Base-by-base conservation (phyloP, 805 yeast genomes). In the Candida ponderosae region DNA sequence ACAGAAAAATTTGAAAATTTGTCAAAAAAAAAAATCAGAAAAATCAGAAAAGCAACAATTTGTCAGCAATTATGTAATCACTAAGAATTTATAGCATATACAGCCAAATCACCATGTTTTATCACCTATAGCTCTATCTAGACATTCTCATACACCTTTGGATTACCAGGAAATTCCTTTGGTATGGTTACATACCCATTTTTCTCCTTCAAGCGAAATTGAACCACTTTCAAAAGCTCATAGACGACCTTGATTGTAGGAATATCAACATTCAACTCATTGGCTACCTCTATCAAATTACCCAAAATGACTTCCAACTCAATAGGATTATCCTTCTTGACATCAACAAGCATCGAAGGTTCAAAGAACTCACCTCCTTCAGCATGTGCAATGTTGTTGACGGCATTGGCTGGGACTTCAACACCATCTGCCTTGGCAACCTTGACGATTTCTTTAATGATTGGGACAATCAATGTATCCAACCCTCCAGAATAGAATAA, bases 331-430 rank as follows among this genome's bases (percentile, higher is more conserved):
- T 78, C 76, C 44, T 80, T 78, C 35, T 72, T 61, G 18, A 70
- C 68, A 51, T 82, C 93, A 10, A 80, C 81, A 42, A 72, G 61
- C 90, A 82, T 82, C 5, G 88, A 80, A 3, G 90, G 90, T 36
- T 68, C 66, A 53, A 72, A 82, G 59, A 68, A 73, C 28, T 61
- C 65, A 9, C 75, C 75, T 39, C 68, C 81, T 50, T 79, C 83
- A 18, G 75, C 65, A 44, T 75, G 76, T 26, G 75, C 53, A 64
- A 76, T 72, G 33, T 50, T 42, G 21, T 72, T 64, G 41, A 73
- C 73, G 17, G 67, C 54, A n/a, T 59, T 70, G 17, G 56, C 66
- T 1, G 76, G 75, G 23, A 83, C 48, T 4, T 62, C 65, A 29
- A 72, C 68, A 1, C 85, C 85, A 40, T 80, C 89, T 8, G 84